Conservation (phyloP, 2,329 filamentous ascomycete genomes). For the Lachnellula occidentalis region DNA sequence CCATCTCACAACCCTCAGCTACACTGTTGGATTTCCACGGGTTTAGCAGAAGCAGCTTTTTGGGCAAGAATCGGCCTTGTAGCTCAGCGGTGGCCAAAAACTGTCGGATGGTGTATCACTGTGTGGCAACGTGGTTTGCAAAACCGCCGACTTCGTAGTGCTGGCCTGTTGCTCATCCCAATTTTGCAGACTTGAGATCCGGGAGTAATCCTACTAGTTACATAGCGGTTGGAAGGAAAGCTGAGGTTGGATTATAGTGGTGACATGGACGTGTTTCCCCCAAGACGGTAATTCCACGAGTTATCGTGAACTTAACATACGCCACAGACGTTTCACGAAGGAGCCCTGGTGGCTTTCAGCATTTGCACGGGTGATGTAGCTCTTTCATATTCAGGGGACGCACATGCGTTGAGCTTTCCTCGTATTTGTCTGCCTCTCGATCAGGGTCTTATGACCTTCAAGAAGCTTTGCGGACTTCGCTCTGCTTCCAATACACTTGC, state of each 20-base stretch:
- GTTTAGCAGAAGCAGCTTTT: too few relatives aligned
- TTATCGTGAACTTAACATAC: not conserved
- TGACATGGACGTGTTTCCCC: not conserved
- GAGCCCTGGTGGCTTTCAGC: too few relatives aligned
- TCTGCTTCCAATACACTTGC: too few relatives aligned
- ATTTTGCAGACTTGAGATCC: not conserved
- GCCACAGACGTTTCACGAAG: too few relatives aligned
- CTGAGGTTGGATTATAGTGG: not conserved
- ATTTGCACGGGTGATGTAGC: not conserved
- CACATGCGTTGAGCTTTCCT: not conserved
- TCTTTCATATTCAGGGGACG: not conserved
- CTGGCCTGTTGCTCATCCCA: not conserved
- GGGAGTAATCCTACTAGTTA: not conserved
- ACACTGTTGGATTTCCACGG: too few relatives aligned
- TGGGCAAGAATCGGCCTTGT: not conserved
- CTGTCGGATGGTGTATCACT: too few relatives aligned
- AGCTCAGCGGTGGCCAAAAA: not conserved
- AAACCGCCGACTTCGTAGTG: not conserved
- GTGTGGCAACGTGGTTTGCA: too few relatives aligned
- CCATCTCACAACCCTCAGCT: too few relatives aligned
- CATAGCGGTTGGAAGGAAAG: not conserved
- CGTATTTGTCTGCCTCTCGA: too few relatives aligned
- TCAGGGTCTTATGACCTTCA: too few relatives aligned
- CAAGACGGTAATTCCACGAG: not conserved
- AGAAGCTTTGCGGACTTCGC: too few relatives aligned